Percentiles rank a stretch among this genome's conserved stretches.
Evolutionary conservation across 768 basidiomycete genomes (phyloP).

Genomic region (Xerocomellus amylosporus): DNA sequence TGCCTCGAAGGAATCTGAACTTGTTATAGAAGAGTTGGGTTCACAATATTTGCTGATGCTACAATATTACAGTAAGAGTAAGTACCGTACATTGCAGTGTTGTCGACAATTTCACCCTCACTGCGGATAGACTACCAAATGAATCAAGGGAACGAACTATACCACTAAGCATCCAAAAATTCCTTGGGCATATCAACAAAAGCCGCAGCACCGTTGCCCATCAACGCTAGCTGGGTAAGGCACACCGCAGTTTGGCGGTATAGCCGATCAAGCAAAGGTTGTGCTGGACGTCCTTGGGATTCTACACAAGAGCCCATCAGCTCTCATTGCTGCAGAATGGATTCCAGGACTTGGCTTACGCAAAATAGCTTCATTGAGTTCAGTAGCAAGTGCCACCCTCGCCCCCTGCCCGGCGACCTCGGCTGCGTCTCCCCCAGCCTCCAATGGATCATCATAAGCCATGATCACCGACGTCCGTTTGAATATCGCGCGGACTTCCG

Average conservation of each 20-base stretch:
- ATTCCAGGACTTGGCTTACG: constrained; percentile 45
- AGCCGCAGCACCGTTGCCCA: constrained; percentile 74
- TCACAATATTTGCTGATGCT: constrained; percentile 6
- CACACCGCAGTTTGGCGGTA: constrained; percentile 73
- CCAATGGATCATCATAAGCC: constrained; percentile 73
- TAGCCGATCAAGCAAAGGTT: constrained; percentile 70
- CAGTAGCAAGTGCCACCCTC: constrained; percentile 63
- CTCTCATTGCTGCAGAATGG: neutral
- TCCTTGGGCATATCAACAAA: constrained; percentile 80
- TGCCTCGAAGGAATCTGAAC: constrained; percentile 1
- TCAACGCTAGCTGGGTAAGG: constrained; percentile 65
- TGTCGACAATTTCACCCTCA: neutral
- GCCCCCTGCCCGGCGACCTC: constrained; percentile 69
- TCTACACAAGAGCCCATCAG: constrained; percentile 39
- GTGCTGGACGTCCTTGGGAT: constrained; percentile 72
- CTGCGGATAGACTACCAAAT: neutral
- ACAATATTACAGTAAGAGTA: no score
- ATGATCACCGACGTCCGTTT: constrained; percentile 77
- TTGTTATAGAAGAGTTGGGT: constrained; percentile 10
- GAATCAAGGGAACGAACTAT: neutral
- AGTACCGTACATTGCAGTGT: constrained; percentile 14
- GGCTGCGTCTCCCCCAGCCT: constrained; percentile 61
- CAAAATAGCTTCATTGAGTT: constrained; percentile 79
- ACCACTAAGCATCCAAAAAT: constrained; percentile 50
- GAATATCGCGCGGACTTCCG: constrained; percentile 63